These are phyloP conservation scores for Zygosaccharomyces sapae DNA, from an alignment of 1,139 yeast species.

Conservation along the genomic window DNA sequence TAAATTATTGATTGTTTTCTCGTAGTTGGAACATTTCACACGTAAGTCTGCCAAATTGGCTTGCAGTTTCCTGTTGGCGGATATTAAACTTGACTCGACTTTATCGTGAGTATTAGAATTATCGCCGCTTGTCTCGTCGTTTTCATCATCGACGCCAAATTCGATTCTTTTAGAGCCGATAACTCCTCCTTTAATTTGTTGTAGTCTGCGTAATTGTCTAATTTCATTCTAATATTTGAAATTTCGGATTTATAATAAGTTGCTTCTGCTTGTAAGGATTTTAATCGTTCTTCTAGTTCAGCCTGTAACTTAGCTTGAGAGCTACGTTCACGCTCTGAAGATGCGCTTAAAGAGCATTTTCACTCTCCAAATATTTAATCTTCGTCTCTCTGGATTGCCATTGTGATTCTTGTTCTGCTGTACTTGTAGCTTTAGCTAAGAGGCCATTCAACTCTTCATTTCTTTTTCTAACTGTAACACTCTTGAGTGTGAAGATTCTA, in stretches of 20 bases:
- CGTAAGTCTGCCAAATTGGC: constrained; percentile 37
- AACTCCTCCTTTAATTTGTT: constrained; percentile 76
- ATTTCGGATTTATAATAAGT: constrained; percentile 49
- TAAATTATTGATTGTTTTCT: constrained; percentile 25
- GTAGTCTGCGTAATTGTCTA: constrained; percentile 55
- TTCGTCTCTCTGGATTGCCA: constrained; percentile 40
- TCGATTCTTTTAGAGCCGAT: constrained; percentile 69
- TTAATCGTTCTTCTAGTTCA: constrained; percentile 39
- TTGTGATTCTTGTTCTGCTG: constrained; percentile 33
- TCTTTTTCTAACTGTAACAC: constrained; percentile 68
- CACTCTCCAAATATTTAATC: constrained; percentile 62
- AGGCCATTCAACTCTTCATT: constrained; percentile 71
- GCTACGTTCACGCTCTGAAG: constrained; percentile 47
- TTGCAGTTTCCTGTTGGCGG: constrained; percentile 44
- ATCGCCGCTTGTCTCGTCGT: constrained; percentile 41
- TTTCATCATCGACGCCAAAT: constrained; percentile 47
- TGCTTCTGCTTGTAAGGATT: constrained; percentile 44
- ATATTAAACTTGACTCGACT: constrained; percentile 40
- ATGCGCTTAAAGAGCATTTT: constrained; percentile 63
- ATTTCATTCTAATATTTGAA: constrained; percentile 44
- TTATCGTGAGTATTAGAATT: constrained; percentile 25
- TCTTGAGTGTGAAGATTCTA: constrained; percentile 67
- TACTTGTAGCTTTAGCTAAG: constrained; percentile 44
- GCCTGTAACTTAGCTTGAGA: constrained; percentile 37
- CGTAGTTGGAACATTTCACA: constrained; percentile 28